Conservation (phyloP, 768 basidiomycete species). For the Cystobasidium ongulense region DNA sequence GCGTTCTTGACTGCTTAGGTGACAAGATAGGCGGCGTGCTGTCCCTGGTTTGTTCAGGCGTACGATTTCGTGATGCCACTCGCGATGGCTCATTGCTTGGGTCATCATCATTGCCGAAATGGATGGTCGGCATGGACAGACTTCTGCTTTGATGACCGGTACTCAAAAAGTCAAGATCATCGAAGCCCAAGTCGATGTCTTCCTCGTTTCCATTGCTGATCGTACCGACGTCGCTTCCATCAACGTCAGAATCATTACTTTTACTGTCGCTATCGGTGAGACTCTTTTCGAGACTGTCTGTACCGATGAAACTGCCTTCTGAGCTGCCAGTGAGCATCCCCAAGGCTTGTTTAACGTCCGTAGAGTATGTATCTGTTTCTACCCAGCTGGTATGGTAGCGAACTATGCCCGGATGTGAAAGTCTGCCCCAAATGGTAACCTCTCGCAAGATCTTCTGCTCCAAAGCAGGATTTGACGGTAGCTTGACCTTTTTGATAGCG, state of each 20-base stretch:
- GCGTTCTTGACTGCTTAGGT: conserved; percentile 36
- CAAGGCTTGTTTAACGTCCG: conserved; percentile 25
- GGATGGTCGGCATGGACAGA: conserved; percentile 40
- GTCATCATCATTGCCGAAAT: conserved; percentile 39
- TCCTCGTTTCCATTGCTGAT: conserved; percentile 22
- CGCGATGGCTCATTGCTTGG: conserved; percentile 31
- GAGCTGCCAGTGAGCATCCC: conserved; percentile 24
- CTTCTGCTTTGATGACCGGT: conserved; percentile 35
- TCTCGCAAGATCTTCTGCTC: conserved; percentile 41
- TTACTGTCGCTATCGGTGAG: not conserved
- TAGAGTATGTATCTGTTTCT: conserved; percentile 35
- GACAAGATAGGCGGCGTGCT: conserved; percentile 2
- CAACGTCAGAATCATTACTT: conserved; percentile 5
- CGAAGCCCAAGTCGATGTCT: conserved; percentile 39
- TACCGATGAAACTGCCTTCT: not conserved
- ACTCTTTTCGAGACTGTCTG: conserved; percentile 1
- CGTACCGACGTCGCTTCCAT: conserved; percentile 3
- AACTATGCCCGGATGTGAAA: conserved; percentile 21
- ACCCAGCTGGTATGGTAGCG: conserved; percentile 40
- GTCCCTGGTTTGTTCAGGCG: not conserved
- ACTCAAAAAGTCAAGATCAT: conserved; percentile 40
- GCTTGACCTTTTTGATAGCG: conserved; percentile 41
- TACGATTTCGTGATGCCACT: conserved; percentile 22
- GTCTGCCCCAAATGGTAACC: conserved; percentile 39
- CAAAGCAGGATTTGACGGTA: conserved; percentile 37